These are phyloP conservation scores for Phytomonas sp. DNA, from an alignment of 208 protist genomes.

Conservation along the genomic window DNA sequence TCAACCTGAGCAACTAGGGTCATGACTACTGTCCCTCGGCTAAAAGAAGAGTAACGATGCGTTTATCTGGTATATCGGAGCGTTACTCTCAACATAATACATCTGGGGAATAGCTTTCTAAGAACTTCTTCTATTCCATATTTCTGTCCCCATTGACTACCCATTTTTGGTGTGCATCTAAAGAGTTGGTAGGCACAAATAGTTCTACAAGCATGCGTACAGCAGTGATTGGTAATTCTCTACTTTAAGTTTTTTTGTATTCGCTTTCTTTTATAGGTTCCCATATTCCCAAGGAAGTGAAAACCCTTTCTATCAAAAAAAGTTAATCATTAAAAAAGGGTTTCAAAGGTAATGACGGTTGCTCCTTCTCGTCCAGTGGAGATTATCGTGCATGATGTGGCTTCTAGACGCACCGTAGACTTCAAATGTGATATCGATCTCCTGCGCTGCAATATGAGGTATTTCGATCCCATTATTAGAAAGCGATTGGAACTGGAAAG, in stretches of 20 bases:
- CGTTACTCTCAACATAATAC: not conserved
- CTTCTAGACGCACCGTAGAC: conserved; percentile 13
- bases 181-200: not conserved
- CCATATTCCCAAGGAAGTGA: not conserved
- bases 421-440: conserved; percentile 41
- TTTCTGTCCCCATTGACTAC: not conserved
- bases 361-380: conserved; percentile 22
- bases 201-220: not conserved
- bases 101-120: not conserved
- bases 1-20: not conserved
- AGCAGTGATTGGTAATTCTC: not conserved
- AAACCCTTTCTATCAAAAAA: not conserved
- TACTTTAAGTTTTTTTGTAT: not conserved
- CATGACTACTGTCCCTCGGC: not conserved
- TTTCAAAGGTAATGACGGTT: not conserved
- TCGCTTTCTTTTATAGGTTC: not conserved
- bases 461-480: conserved; percentile 48
- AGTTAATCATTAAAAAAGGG: not conserved
- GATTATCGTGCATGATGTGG: conserved; percentile 52
- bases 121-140: not conserved
- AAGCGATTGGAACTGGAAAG: conserved; percentile 21
- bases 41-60: not conserved
- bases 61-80: not conserved
- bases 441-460: conserved; percentile 47
- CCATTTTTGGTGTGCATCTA: not conserved